These are phyloP conservation scores for Sporobolomyces pararoseus DNA, from an alignment of 768 basidiomycete species.

Conservation along the genomic window DNA sequence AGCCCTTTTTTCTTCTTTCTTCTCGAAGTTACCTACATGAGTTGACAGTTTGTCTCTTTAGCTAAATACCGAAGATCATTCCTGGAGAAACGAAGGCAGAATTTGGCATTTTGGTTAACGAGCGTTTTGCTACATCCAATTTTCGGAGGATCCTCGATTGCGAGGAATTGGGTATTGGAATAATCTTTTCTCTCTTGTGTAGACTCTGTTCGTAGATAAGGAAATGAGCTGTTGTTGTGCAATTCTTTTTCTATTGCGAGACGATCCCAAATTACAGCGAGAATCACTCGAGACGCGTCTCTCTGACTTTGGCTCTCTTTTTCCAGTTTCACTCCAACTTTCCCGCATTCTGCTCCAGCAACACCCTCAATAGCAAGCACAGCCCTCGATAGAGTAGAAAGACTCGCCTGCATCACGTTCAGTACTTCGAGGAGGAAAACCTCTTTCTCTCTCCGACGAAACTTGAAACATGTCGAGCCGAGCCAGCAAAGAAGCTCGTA, in stretches of 20 bases:
- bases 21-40: no score
- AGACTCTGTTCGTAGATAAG: background rate
- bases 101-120: slow-evolving; percentile 39
- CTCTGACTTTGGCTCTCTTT: no score
- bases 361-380: no score
- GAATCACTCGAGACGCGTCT: no score
- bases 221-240: slow-evolving; percentile 1
- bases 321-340: background rate
- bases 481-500: slow-evolving; percentile 17
- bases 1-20: background rate
- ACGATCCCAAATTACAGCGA: background rate
- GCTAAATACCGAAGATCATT: slow-evolving; percentile 45
- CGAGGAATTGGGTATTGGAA: slow-evolving; percentile 32
- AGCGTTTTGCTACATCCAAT: slow-evolving; percentile 35
- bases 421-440: no score
- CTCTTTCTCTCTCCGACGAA: background rate
- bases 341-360: no score
- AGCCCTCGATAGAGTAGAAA: no score
- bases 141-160: slow-evolving; percentile 9
- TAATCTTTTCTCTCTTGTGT: no score
- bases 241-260: no score
- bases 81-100: slow-evolving; percentile 42
- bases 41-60: background rate
- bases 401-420: no score
- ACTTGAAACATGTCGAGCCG: slow-evolving; percentile 10